Base-by-base conservation (phyloP, 148 eudicot genomes). In the Agrostemma githago region DNA sequence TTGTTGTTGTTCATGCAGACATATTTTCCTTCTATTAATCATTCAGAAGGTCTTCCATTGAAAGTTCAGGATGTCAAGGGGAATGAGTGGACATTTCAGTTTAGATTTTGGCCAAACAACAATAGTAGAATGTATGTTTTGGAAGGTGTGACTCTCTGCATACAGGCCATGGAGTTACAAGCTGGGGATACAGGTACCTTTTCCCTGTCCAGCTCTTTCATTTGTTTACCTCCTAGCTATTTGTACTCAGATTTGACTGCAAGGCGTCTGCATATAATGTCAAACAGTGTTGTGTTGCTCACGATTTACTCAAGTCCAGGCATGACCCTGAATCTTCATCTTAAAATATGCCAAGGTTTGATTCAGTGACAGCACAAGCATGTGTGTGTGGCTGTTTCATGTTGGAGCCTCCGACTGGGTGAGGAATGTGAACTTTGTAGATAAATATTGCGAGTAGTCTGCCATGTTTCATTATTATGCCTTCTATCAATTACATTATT, bases 21-120 rank as follows among this genome's bases (percentile, higher is more conserved):
- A 40, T 95, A 95, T 83, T 95, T 95, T 74, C 98, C 98, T 76
- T 59, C 89, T 43, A 92, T 95, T 71, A 86, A 85, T 84, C 90
- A 92, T 34, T 95, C 98, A 37, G 97, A 95, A 78, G 98, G 98
- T 78, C 72, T 92, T 75, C 96, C 98, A 44, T 81, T 95, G 79
- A 89, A 80, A 77, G 79, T 95, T 81, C 97, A 87, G 84, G 98
- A 92, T 84, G 83, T 90, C 58, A 95, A 88, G 84, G 98, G 98
- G 63, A 95, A 89, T 78, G 98, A 95, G 79, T 95, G 98, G 98
- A 87, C 89, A 56, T 92, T 95, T 84, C 98, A 95, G 81, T 95
- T 95, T 77, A 87, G 98, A 77, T 95, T 90, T 87, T 95, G 98
- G 98, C 98, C 98, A 74, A 95, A 95, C 77, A 95, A 92, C 77